Conservation (phyloP, 768 basidiomycete species). For the Trametopsis cervina region DNA sequence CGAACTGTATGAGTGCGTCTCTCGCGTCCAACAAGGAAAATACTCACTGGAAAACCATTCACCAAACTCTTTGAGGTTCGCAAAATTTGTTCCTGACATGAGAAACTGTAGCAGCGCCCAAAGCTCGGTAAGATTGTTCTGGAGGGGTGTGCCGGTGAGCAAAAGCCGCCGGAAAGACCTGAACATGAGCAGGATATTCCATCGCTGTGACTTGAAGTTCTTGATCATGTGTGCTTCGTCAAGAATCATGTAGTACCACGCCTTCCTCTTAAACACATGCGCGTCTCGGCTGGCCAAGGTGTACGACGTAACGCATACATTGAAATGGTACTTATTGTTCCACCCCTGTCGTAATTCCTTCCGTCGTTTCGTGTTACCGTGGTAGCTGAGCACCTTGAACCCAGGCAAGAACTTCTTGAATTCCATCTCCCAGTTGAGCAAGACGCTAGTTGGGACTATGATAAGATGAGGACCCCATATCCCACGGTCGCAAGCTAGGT, state of each 20-base stretch:
- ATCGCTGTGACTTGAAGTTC: constrained; percentile 90
- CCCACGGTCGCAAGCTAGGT: constrained; percentile 84
- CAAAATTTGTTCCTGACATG: constrained; percentile 85
- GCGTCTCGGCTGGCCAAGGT: constrained; percentile 88
- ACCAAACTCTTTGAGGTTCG: constrained; percentile 86
- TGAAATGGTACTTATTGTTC: constrained; percentile 85
- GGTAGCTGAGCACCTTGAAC: constrained; percentile 82
- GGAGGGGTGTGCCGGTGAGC: constrained; percentile 91
- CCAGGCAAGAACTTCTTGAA: constrained; percentile 94
- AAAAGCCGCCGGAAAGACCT: constrained; percentile 80
- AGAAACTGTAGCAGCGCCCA: constrained; percentile 96
- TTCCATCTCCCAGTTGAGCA: constrained; percentile 96
- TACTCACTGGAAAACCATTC: constrained; percentile 94
- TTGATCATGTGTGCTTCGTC: constrained; percentile 99
- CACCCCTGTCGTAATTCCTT: constrained; percentile 88
- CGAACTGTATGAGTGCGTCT: constrained; percentile 7
- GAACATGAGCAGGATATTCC: constrained; percentile 89
- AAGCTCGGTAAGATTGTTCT: constrained; percentile 94
- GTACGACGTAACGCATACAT: constrained; percentile 93
- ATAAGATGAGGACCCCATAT: constrained; percentile 94
- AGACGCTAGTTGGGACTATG: constrained; percentile 87
- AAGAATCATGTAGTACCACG: constrained; percentile 94
- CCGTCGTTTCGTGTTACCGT: constrained; percentile 82
- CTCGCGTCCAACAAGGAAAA: not conserved
- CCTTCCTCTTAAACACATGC: constrained; percentile 85